phyloP scores from a whole-genome alignment of 768 basidiomycete genomes.

The Rhizopogon roseolus region DNA sequence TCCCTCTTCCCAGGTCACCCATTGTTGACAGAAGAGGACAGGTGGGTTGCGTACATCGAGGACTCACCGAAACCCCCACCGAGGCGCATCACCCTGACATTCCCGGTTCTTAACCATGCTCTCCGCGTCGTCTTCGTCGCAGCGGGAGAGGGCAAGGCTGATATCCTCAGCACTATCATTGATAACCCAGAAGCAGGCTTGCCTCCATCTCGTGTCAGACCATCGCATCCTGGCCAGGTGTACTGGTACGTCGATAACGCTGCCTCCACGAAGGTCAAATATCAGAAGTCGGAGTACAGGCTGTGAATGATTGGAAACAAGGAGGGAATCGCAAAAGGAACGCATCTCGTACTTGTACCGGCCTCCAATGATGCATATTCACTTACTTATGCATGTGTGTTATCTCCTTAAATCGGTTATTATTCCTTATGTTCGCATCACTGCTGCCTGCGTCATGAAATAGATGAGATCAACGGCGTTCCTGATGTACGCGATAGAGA shows the following conservation, averaged over 20 bases:
- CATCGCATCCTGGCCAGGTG: slow-evolving; percentile 73
- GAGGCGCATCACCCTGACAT: slow-evolving; percentile 88
- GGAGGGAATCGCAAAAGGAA: slow-evolving; percentile 1
- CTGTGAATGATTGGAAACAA: slow-evolving; percentile 28
- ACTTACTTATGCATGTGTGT: slow-evolving; percentile 2
- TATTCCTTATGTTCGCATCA: not conserved
- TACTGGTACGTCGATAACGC: slow-evolving; percentile 95
- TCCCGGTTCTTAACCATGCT: slow-evolving; percentile 87
- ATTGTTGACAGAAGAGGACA: slow-evolving; percentile 78
- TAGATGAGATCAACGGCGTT: slow-evolving; percentile 7
- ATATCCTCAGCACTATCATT: slow-evolving; percentile 66
- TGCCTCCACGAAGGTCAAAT: slow-evolving; percentile 62
- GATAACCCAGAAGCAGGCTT: slow-evolving; percentile 77
- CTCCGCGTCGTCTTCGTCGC: slow-evolving; percentile 87
- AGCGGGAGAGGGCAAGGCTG: slow-evolving; percentile 76
- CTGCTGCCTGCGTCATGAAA: slow-evolving; percentile 18
- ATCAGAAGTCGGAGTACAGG: slow-evolving; percentile 53
- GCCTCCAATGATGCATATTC: slow-evolving; percentile 6
- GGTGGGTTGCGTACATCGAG: slow-evolving; percentile 92
- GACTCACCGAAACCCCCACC: slow-evolving; percentile 94
- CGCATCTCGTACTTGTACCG: slow-evolving; percentile 22
- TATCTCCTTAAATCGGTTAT: slow-evolving; percentile 9
- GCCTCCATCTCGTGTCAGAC: slow-evolving; percentile 80
- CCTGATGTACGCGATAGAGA: slow-evolving; percentile 4
- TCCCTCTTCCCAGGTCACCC: slow-evolving; percentile 94